These are phyloP conservation scores for Tolypocladium amazonense DNA, from an alignment of 2,329 filamentous ascomycete species.

Conservation along the genomic window DNA sequence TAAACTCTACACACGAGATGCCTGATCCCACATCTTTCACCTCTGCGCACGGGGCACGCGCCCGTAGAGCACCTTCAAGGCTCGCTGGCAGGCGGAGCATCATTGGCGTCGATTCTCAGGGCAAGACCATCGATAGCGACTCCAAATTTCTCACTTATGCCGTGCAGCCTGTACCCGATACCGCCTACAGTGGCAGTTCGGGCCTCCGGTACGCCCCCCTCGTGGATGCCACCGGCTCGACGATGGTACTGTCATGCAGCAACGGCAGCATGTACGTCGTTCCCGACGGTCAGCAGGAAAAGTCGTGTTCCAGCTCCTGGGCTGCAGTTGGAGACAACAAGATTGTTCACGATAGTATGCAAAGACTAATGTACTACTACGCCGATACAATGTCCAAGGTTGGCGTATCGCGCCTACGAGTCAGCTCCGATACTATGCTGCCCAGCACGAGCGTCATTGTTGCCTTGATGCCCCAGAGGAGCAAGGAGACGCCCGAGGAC, in stretches of 20 bases:
- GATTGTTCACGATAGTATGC: conserved; percentile 12
- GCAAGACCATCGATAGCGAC: background rate
- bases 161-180: background rate
- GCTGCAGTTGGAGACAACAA: conserved; percentile 6
- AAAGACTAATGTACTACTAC: conserved; percentile 22
- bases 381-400: conserved; percentile 17
- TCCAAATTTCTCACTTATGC: background rate
- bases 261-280: conserved; percentile 23
- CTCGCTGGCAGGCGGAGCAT: background rate
- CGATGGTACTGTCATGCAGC: conserved; percentile 18
- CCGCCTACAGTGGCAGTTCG: conserved; percentile 9
- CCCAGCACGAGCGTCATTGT: conserved; percentile 9
- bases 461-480: conserved; percentile 7
- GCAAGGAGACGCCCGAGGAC: conserved; percentile 1
- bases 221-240: conserved; percentile 7
- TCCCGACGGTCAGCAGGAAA: conserved; percentile 7
- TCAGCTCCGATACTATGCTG: conserved; percentile 7
- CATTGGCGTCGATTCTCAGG: background rate
- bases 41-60: background rate
- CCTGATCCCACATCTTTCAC: background rate
- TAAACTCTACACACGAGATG: background rate
- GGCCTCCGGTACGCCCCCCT: conserved; percentile 11
- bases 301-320: conserved; percentile 13
- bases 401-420: conserved; percentile 19
- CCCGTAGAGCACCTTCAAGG: background rate